Evolutionary conservation across 2,329 filamentous ascomycete species (phyloP).

Genomic region (Grosmannia serpens): DNA sequence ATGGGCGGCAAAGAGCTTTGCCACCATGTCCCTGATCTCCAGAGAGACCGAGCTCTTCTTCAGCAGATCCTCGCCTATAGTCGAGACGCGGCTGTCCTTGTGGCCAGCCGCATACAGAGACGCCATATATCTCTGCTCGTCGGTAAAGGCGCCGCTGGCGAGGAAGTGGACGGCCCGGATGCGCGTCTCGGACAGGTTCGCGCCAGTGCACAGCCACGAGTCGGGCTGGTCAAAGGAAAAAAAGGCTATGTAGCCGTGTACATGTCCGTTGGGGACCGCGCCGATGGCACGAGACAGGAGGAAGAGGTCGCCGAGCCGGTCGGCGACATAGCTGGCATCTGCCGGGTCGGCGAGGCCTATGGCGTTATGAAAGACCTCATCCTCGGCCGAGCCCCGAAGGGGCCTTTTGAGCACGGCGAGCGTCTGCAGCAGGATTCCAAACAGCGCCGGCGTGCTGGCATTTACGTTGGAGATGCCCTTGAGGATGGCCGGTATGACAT

Average conservation of each 20-base stretch:
- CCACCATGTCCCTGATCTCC: constrained; percentile 54
- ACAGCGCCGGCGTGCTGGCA: constrained; percentile 47
- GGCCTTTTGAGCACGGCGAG: constrained; percentile 63
- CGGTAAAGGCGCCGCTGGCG: constrained; percentile 74
- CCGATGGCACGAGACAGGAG: constrained; percentile 34
- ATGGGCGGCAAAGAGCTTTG: constrained; percentile 61
- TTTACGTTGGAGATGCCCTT: constrained; percentile 52
- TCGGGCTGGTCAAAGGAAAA: constrained; percentile 56
- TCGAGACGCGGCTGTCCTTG: constrained; percentile 66
- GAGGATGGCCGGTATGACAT: constrained; percentile 60
- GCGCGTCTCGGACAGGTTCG: constrained; percentile 61
- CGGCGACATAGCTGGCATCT: constrained; percentile 64
- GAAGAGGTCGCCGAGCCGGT: constrained; percentile 67
- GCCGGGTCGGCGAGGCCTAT: constrained; percentile 54
- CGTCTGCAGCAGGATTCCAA: constrained; percentile 72
- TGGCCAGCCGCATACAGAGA: constrained; percentile 76
- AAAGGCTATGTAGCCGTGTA: constrained; percentile 49
- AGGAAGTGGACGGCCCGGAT: constrained; percentile 59
- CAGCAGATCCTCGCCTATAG: constrained; percentile 79
- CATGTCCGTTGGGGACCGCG: background rate
- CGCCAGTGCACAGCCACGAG: constrained; percentile 49
- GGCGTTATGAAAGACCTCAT: constrained; percentile 51
- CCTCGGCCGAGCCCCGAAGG: constrained; percentile 65
- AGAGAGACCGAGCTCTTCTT: constrained; percentile 68
- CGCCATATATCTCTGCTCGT: constrained; percentile 72